Base-by-base conservation (phyloP, 2,329 filamentous ascomycete genomes). In the Paraphoma sp. region DNA sequence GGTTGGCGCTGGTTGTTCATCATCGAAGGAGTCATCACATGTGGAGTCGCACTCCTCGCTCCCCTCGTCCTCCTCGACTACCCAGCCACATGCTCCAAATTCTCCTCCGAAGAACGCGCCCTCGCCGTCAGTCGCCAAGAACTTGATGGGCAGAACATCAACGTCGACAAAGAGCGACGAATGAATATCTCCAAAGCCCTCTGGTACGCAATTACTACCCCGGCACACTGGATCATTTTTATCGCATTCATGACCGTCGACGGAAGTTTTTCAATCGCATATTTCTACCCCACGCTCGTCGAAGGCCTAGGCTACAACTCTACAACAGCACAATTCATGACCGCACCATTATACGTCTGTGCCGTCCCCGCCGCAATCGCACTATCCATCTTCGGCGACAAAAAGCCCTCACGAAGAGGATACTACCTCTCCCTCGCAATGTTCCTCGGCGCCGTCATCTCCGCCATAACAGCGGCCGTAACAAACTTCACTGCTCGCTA, bases 31-130 rank as follows among this genome's bases (percentile, higher is more conserved):
- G 46, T 52, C 2, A 48, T 58, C 9, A 60, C 54, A 14, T 47
- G 59, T 23, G 48, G 60, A 30, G 56, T 52, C 18, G 54, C 62
- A 9, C 51, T 65, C n/a, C 56, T 68, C 1, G 78, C 82, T 14
- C 82, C 72, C 68, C 79, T 82, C 53, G 70, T 79, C 42, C 68
- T 83, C 1, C 80, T 80, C 1, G 81, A 83, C 62, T 83, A 81
- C 53, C 82, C 81, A 0, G 79, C 82, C 53, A 78, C 79, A 23
- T 54, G 51, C 30, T 38, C 38, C 6, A 54, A 54, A 16, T 38
- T 54, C 29, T 38, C 18, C 4, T 7, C 36, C 23, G 45, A 48
- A n/a, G 51, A 54, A 29, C 51, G 51, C 14, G 40, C 23, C 17
- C 18, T 54, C 14, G 51, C 45, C 3, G 45, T 54, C 14, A 33